phyloP scores from a whole-genome alignment of 1,284 basidiomycete species.

The Marasmius sp. region DNA sequence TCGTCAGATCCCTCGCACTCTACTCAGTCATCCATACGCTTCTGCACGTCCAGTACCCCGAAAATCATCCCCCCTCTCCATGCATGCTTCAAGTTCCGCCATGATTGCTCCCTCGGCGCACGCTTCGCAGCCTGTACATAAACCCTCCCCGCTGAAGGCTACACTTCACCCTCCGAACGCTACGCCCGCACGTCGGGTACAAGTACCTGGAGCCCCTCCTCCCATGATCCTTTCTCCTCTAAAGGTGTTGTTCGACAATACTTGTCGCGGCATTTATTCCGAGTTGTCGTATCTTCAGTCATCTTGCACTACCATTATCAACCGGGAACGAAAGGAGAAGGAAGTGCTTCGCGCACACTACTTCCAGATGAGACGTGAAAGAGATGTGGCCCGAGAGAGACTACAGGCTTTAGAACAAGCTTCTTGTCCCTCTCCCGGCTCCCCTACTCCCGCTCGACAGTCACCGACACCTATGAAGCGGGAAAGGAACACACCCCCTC shows the following conservation, averaged over 20 bases:
- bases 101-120: neutral
- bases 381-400: conserved; percentile 6
- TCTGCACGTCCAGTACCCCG: neutral
- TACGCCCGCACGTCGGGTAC: neutral
- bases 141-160: neutral
- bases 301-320: conserved; percentile 1
- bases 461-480: neutral
- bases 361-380: conserved; percentile 9
- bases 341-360: conserved; percentile 6
- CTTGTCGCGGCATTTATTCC: conserved; percentile 1
- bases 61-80: neutral
- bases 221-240: neutral
- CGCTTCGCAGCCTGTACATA: neutral
- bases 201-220: neutral
- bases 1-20: neutral
- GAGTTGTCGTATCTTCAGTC: conserved; percentile 7
- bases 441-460: neutral
- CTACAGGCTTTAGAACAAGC: neutral
- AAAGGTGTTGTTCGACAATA: conserved; percentile 1
- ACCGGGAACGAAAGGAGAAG: conserved; percentile 9
- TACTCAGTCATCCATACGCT: neutral
- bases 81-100: neutral
- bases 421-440: neutral
- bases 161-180: neutral
- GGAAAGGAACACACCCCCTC: neutral